phyloP scores from a whole-genome alignment of 2,329 filamentous ascomycete species.

The Sclerotiophoma versabilis region DNA sequence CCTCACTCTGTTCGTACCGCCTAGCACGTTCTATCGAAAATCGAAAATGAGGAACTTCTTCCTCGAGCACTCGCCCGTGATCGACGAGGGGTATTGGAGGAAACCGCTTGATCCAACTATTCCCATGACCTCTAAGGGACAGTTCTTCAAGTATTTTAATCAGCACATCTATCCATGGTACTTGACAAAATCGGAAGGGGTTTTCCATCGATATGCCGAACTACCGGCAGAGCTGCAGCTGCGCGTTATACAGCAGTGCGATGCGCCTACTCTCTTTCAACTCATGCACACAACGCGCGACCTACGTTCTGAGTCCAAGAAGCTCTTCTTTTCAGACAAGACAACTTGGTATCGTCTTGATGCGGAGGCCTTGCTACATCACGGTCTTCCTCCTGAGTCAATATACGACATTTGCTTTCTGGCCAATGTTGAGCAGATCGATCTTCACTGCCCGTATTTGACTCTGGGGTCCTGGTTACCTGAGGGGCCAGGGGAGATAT shows the following conservation, averaged over 20 bases:
- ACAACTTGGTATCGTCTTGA: conserved; percentile 10
- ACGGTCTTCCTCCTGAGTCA: neutral
- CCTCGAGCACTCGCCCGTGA: neutral
- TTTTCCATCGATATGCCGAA: neutral
- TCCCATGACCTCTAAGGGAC: neutral
- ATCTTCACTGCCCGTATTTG: neutral
- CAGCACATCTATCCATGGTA: neutral
- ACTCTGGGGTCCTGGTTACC: neutral
- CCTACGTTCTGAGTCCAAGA: conserved; percentile 11
- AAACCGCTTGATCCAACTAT: neutral
- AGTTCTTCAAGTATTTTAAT: conserved; percentile 2
- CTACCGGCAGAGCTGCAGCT: conserved; percentile 22
- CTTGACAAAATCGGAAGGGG: neutral
- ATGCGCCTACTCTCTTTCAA: conserved; percentile 21
- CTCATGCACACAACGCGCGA: conserved; percentile 21
- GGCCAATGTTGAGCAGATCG: neutral
- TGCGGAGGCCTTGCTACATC: neutral
- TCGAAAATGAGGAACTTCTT: neutral
- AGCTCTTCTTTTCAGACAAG: conserved; percentile 20
- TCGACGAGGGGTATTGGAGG: conserved; percentile 3
- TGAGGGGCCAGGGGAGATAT: neutral
- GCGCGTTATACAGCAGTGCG: conserved; percentile 16
- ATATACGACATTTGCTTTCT: neutral
- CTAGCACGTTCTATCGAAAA: neutral
- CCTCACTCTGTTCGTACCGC: neutral